A percentile compares a stretch with the other conserved stretches of the same genome.
phyloP scores from a whole-genome alignment of 208 protist species.

The Herpetomonas muscarum region DNA sequence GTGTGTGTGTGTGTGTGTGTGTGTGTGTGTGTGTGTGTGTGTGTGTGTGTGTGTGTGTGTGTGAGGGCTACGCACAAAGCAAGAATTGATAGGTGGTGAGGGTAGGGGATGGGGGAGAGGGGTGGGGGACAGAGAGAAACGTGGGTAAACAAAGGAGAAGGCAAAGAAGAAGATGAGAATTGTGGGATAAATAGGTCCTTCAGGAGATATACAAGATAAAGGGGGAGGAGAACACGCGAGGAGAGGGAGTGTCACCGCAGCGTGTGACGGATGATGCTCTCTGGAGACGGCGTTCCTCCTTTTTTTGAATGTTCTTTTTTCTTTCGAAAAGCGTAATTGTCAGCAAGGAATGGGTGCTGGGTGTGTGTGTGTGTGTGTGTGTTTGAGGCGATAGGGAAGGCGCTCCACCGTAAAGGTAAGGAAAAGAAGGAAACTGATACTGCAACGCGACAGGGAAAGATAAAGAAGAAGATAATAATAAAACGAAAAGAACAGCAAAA shows the following conservation, averaged over 20 bases:
- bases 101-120: background rate
- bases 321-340: background rate
- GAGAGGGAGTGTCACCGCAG: background rate
- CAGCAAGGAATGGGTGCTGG: no score
- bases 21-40: no score
- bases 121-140: background rate
- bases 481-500: constrained; percentile 2
- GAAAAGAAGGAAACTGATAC: constrained; percentile 5
- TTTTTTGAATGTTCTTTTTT: background rate
- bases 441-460: constrained; percentile 1
- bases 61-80: background rate
- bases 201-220: constrained; percentile 1
- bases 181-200: background rate
- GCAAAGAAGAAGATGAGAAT: background rate
- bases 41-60: constrained; percentile 9
- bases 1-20: no score
- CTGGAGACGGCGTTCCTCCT: background rate
- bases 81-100: background rate
- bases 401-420: background rate
- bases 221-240: background rate
- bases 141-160: constrained; percentile 1
- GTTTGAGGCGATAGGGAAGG: background rate
- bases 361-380: background rate
- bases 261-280: background rate
- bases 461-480: constrained; percentile 3